Evolutionary conservation across 768 basidiomycete species (phyloP).

Genomic region (Neoboletus subvelutipes): DNA sequence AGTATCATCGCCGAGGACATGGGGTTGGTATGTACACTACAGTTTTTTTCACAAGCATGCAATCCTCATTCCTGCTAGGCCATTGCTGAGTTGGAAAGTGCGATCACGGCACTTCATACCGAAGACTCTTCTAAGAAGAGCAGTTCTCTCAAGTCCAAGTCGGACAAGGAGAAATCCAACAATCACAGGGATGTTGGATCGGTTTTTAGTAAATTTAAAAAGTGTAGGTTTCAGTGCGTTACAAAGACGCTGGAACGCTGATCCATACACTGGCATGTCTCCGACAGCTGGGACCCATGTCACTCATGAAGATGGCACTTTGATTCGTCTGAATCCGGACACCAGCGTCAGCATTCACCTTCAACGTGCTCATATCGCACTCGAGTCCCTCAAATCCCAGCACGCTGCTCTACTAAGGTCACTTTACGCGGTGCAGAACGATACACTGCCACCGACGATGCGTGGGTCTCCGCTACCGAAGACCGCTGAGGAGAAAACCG

Average conservation of each 20-base stretch:
- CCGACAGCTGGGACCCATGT: constrained; percentile 20
- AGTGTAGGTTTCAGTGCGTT: constrained; percentile 39
- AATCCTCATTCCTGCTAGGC: constrained; percentile 39
- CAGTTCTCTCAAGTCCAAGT: constrained; percentile 33
- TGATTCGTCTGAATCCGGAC: constrained; percentile 20
- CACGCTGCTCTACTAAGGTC: constrained; percentile 51
- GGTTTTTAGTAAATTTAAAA: constrained; percentile 63
- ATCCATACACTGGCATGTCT: not conserved
- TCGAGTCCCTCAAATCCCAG: constrained; percentile 59
- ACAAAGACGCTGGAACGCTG: not conserved
- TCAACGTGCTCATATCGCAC: constrained; percentile 46
- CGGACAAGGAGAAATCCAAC: constrained; percentile 47
- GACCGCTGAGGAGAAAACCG: constrained; percentile 50
- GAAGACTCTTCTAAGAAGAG: constrained; percentile 40
- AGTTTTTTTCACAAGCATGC: not conserved
- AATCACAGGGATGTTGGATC: constrained; percentile 31
- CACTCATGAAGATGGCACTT: constrained; percentile 30
- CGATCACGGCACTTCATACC: constrained; percentile 44
- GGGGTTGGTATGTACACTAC: constrained; percentile 48
- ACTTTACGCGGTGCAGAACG: constrained; percentile 36
- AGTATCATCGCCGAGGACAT: constrained; percentile 64
- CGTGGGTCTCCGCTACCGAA: constrained; percentile 40
- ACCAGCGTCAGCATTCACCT: constrained; percentile 24
- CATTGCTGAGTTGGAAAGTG: constrained; percentile 56
- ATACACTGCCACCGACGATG: constrained; percentile 22